These are phyloP conservation scores for Ascochyta fabae DNA, from an alignment of 2,329 filamentous ascomycete genomes.

Conservation along the genomic window DNA sequence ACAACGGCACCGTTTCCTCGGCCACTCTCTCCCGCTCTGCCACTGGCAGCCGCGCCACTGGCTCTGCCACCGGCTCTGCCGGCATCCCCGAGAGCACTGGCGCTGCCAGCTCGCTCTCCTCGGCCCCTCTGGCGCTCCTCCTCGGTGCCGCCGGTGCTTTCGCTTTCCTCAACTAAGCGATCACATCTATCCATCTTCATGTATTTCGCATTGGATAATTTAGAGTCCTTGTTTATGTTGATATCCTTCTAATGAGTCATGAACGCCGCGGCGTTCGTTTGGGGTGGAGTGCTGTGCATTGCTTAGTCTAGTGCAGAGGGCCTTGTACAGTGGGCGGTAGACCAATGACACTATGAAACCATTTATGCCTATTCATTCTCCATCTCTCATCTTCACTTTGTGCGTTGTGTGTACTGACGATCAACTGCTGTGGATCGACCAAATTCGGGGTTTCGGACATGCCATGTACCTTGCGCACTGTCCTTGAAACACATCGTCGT, in stretches of 20 bases:
- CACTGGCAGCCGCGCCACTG: conserved; percentile 24
- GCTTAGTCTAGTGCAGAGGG: conserved; percentile 33
- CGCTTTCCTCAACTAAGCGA: conserved; percentile 49
- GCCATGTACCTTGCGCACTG: neutral
- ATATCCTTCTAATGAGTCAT: conserved; percentile 25
- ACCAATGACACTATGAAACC: conserved; percentile 24
- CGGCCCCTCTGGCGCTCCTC: conserved; percentile 28
- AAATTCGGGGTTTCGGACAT: neutral
- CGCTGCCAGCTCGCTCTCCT: conserved; percentile 47
- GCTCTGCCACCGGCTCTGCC: conserved; percentile 20
- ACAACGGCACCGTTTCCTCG: conserved; percentile 38
- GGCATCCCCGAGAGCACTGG: conserved; percentile 33
- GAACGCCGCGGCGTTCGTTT: conserved; percentile 15
- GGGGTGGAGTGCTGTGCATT: conserved; percentile 28
- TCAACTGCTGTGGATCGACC: neutral
- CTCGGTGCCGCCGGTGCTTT: conserved; percentile 51
- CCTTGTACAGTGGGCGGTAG: conserved; percentile 32
- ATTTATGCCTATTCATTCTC: conserved; percentile 3
- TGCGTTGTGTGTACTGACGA: neutral
- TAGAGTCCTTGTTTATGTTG: conserved; percentile 19
- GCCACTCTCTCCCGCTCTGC: conserved; percentile 32
- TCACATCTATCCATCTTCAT: conserved; percentile 18
- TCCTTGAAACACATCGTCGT: conserved; percentile 1
- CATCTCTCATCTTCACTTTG: neutral
- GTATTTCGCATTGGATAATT: conserved; percentile 29